A percentile compares a stretch with the other conserved stretches of the same genome.
Evolutionary conservation across 257 asterid genomes (phyloP).

Genomic region (Nicotiana otophora): DNA sequence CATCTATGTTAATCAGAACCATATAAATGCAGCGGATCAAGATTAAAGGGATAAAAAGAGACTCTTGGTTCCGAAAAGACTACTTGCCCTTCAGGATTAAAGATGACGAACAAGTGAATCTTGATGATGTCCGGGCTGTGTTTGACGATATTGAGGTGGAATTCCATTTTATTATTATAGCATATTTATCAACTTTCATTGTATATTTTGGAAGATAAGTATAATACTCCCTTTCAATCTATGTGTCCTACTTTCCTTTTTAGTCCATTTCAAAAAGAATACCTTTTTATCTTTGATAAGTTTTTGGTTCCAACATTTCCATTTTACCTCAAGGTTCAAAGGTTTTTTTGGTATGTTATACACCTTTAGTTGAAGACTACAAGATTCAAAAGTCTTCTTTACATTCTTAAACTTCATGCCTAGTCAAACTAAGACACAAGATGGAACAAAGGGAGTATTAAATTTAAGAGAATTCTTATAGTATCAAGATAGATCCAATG

Average conservation of each 20-base stretch:
- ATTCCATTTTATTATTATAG: conserved; percentile 7
- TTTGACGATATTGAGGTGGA: conserved; percentile 76
- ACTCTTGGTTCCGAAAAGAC: conserved; percentile 69
- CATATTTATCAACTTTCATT: background rate
- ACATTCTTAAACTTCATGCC: too few relatives aligned
- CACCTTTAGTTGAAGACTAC: too few relatives aligned
- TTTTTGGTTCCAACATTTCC: too few relatives aligned
- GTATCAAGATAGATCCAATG: background rate
- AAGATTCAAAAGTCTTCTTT: too few relatives aligned
- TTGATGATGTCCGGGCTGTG: conserved; percentile 84
- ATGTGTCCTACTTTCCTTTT: too few relatives aligned
- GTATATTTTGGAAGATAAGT: background rate
- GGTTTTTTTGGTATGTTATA: too few relatives aligned
- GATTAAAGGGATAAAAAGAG: conserved; percentile 60
- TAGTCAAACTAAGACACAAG: too few relatives aligned
- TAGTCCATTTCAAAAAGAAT: too few relatives aligned
- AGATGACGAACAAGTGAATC: conserved; percentile 68
- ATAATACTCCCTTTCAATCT: background rate
- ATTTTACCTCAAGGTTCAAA: too few relatives aligned
- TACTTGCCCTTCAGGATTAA: conserved; percentile 54
- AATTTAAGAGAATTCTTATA: background rate
- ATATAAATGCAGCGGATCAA: conserved; percentile 61
- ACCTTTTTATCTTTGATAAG: too few relatives aligned
- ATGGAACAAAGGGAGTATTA: too few relatives aligned
- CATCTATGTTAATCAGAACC: background rate